These are phyloP conservation scores for Aureobasidium sp. DNA, from an alignment of 2,329 filamentous ascomycete genomes.

Conservation along the genomic window DNA sequence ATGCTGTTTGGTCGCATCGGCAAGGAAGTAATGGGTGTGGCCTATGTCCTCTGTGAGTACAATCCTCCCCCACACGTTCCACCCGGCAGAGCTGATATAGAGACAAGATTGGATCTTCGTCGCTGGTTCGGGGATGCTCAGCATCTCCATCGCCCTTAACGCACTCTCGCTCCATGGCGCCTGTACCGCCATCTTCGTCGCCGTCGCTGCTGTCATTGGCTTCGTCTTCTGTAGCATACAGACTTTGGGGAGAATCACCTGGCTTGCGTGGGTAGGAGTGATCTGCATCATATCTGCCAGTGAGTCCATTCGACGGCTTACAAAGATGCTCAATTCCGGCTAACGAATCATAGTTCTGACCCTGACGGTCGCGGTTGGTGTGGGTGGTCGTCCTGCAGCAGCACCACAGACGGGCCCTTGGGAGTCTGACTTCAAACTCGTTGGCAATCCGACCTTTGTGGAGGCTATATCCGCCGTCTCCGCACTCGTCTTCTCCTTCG, in stretches of 20 bases:
- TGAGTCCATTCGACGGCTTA: background rate
- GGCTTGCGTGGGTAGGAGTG: conserved; percentile 29
- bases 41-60: conserved; percentile 26
- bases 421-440: conserved; percentile 41
- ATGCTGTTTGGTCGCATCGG: conserved; percentile 48
- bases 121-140: conserved; percentile 29
- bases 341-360: background rate
- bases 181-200: conserved; percentile 34
- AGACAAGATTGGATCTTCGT: conserved; percentile 13
- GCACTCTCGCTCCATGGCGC: conserved; percentile 20
- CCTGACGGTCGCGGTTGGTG: conserved; percentile 36
- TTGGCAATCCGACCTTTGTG: conserved; percentile 23
- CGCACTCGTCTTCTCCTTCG: conserved; percentile 30
- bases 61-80: background rate
- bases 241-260: conserved; percentile 26
- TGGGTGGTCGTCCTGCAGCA: conserved; percentile 47
- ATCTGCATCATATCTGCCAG: conserved; percentile 19
- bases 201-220: conserved; percentile 33
- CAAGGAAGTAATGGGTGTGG: conserved; percentile 38
- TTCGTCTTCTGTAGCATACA: conserved; percentile 27
- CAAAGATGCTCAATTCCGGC: background rate
- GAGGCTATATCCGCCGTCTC: conserved; percentile 25
- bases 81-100: background rate
- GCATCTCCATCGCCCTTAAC: conserved; percentile 20
- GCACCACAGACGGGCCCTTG: conserved; percentile 45